A percentile compares a stretch with the other conserved stretches of the same genome.
Conservation (phyloP, 108 stramenopile genomes). For the Parmales sp. region DNA sequence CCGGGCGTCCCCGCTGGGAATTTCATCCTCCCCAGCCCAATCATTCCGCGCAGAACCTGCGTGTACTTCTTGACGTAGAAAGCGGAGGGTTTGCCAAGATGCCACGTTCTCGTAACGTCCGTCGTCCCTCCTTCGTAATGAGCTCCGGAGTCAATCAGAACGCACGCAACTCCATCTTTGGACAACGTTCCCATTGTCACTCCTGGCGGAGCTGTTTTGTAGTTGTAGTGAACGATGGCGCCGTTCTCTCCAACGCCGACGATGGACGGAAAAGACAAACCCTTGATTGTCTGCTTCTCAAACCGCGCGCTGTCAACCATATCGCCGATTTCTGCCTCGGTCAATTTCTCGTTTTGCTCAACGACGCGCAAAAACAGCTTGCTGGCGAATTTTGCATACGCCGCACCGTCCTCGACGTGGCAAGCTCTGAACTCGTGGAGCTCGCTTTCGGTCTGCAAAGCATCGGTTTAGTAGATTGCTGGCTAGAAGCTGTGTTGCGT, state of each 20-base stretch:
- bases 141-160: constrained; percentile 84
- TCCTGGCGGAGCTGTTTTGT: constrained; percentile 55
- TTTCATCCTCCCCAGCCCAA: constrained; percentile 73
- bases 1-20: constrained; percentile 90
- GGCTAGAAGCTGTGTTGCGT: too few species aligned
- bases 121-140: constrained; percentile 95
- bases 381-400: constrained; percentile 79
- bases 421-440: constrained; percentile 66
- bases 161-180: too few species aligned
- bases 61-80: constrained; percentile 74
- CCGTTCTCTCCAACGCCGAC: constrained; percentile 89
- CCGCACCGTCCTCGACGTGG: constrained; percentile 90
- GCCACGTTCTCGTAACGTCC: constrained; percentile 93
- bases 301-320: constrained; percentile 70
- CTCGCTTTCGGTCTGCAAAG: too few species aligned
- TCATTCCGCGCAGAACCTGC: constrained; percentile 89
- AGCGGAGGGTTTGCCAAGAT: constrained; percentile 73
- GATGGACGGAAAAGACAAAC: constrained; percentile 77
- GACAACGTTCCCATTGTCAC: too few species aligned
- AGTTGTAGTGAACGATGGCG: constrained; percentile 89
- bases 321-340: constrained; percentile 78
- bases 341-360: constrained; percentile 44
- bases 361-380: constrained; percentile 69
- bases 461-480: too few species aligned
- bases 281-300: constrained; percentile 40